phyloP scores from a whole-genome alignment of 805 yeast species.

The Candida gorgasii region DNA sequence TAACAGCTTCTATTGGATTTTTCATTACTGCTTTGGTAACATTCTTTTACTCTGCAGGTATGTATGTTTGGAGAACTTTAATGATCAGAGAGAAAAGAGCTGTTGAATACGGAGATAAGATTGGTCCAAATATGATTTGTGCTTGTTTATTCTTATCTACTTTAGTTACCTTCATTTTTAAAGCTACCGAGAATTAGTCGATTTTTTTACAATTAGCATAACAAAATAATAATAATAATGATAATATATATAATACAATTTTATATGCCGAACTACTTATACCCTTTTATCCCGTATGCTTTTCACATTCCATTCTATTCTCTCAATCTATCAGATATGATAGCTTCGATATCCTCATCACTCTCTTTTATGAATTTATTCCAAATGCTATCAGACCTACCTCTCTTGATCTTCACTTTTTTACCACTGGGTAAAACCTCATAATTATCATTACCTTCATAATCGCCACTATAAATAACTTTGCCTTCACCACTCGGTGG shows the following conservation, averaged over 20 bases:
- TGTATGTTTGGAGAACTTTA: constrained; percentile 78
- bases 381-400: constrained; percentile 11
- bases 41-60: constrained; percentile 66
- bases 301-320: constrained; percentile 13
- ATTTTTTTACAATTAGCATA: background rate
- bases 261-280: background rate
- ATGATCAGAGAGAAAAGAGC: constrained; percentile 83
- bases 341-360: constrained; percentile 50
- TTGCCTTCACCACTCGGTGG: constrained; percentile 49
- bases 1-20: constrained; percentile 84
- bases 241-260: constrained; percentile 4
- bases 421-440: constrained; percentile 79
- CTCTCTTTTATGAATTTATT: constrained; percentile 10
- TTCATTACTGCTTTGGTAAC: constrained; percentile 77
- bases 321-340: constrained; percentile 50
- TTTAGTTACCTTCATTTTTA: constrained; percentile 58
- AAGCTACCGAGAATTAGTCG: constrained; percentile 33
- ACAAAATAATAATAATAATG: constrained; percentile 2
- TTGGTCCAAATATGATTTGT: constrained; percentile 88
- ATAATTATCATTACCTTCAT: constrained; percentile 27
- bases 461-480: constrained; percentile 27
- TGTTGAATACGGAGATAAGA: constrained; percentile 78
- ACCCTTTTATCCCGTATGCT: background rate
- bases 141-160: constrained; percentile 70
- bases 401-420: constrained; percentile 42